Conservation (phyloP, 192 early-diverging fungal genomes). For the Helicostylum pulchrum region DNA sequence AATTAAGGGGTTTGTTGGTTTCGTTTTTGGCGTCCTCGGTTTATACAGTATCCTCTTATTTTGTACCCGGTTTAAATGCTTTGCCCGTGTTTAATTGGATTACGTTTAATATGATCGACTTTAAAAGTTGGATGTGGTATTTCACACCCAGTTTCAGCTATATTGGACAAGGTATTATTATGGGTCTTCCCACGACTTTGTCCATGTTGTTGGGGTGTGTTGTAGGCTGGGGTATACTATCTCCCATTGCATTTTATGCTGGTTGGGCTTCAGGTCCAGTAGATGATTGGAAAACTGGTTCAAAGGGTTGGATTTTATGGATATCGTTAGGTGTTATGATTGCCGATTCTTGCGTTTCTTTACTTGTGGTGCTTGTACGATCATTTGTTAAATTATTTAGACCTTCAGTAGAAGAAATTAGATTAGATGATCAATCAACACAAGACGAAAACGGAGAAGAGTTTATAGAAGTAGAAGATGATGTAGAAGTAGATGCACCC, state of each 20-base stretch:
- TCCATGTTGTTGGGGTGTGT: conserved; percentile 70
- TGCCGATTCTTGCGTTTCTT: conserved; percentile 63
- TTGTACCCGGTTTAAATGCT: conserved; percentile 51
- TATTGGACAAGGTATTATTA: conserved; percentile 77
- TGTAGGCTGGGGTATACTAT: conserved; percentile 74
- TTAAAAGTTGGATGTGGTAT: conserved; percentile 65
- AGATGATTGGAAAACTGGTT: conserved; percentile 64
- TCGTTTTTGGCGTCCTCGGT: conserved; percentile 61
- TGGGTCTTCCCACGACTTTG: conserved; percentile 73
- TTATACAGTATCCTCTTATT: conserved; percentile 64
- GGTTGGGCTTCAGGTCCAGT: conserved; percentile 74
- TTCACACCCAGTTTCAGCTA: conserved; percentile 72
- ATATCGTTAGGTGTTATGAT: conserved; percentile 79
- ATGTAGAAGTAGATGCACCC: conserved; percentile 44
- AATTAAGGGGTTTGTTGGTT: conserved; percentile 48
- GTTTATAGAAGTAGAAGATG: conserved; percentile 27
- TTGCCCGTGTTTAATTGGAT: conserved; percentile 61
- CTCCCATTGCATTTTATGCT: conserved; percentile 61
- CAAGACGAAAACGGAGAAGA: conserved; percentile 26
- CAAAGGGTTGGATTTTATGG: conserved; percentile 79
- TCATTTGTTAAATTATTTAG: conserved; percentile 35
- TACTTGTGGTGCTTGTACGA: conserved; percentile 46
- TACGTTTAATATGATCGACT: conserved; percentile 44
- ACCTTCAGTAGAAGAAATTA: conserved; percentile 8
- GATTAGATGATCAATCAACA: background rate